phyloP scores from a whole-genome alignment of 2,329 filamentous ascomycete genomes.

The Clarireedia paspali region DNA sequence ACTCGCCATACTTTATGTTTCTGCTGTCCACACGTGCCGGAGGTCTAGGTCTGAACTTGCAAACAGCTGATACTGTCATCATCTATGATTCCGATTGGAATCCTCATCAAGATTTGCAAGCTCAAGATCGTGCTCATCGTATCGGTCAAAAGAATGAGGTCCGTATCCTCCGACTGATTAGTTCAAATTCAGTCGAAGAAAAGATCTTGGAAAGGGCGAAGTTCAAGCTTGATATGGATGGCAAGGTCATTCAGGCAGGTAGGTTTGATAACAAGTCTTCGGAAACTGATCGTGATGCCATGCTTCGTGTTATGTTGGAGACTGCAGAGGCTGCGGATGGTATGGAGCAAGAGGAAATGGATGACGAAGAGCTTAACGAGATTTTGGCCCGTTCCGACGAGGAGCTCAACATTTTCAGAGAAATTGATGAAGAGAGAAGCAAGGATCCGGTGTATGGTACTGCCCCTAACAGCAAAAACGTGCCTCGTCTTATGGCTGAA shows the following conservation, averaged over 20 bases:
- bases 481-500: slow-evolving; percentile 79
- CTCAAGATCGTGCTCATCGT: slow-evolving; percentile 98
- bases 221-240: slow-evolving; percentile 98
- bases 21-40: slow-evolving; percentile 96
- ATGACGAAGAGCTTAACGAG: slow-evolving; percentile 93
- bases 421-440: slow-evolving; percentile 69
- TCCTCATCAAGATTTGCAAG: slow-evolving; percentile 96
- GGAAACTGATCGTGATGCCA: slow-evolving; percentile 94
- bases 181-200: slow-evolving; percentile 94
- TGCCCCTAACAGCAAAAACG: slow-evolving; percentile 48
- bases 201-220: slow-evolving; percentile 96
- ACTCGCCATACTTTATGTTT: slow-evolving; percentile 96
- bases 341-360: slow-evolving; percentile 89
- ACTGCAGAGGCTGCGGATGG: slow-evolving; percentile 62
- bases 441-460: slow-evolving; percentile 65
- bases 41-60: slow-evolving; percentile 93
- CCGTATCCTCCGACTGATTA: slow-evolving; percentile 90
- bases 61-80: slow-evolving; percentile 97
- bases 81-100: slow-evolving; percentile 99
- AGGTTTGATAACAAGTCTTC: slow-evolving; percentile 99
- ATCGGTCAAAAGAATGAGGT: slow-evolving; percentile 99
- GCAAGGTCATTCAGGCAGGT: slow-evolving; percentile 98
- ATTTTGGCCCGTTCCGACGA: slow-evolving; percentile 84
- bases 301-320: slow-evolving; percentile 89
- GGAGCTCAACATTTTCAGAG: slow-evolving; percentile 71